phyloP scores from a whole-genome alignment of 805 yeast species.

The Saitoella complicata region DNA sequence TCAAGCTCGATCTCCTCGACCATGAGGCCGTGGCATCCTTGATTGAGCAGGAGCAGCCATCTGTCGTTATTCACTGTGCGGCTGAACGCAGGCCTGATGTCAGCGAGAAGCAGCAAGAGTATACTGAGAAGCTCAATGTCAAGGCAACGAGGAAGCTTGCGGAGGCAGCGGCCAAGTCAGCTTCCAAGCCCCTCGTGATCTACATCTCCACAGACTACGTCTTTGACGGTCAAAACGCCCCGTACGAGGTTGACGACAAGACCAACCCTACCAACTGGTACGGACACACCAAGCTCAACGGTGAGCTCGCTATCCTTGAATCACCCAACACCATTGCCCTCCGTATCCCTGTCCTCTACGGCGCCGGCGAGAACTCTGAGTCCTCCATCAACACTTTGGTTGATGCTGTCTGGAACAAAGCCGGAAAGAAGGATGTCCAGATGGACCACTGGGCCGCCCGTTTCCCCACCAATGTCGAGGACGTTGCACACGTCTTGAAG shows the following conservation, averaged over 20 bases:
- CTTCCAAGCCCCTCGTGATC: not conserved
- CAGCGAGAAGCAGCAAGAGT: not conserved
- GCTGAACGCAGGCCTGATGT: not conserved
- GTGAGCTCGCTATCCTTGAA: not conserved
- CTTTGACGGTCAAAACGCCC: not conserved
- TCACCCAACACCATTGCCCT: not conserved
- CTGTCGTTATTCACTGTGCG: not conserved
- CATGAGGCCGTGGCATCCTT: not conserved
- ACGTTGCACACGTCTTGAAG: not conserved
- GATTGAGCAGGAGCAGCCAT: not conserved
- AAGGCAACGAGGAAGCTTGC: not conserved
- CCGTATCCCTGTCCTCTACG: not conserved
- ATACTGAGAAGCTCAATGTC: not conserved
- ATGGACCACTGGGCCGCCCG: not conserved
- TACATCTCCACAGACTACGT: not conserved
- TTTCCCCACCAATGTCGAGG: not conserved
- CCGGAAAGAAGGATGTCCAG: not conserved
- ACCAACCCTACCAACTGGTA: not conserved
- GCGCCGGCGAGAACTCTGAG: not conserved
- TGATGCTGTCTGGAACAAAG: not conserved
- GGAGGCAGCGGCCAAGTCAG: not conserved
- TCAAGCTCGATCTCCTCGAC: not conserved
- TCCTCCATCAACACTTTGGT: not conserved
- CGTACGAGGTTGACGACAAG: not conserved
- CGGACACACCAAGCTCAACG: not conserved